Base-by-base conservation (phyloP, 1,139 yeast genomes). In the Taphrina populina region DNA sequence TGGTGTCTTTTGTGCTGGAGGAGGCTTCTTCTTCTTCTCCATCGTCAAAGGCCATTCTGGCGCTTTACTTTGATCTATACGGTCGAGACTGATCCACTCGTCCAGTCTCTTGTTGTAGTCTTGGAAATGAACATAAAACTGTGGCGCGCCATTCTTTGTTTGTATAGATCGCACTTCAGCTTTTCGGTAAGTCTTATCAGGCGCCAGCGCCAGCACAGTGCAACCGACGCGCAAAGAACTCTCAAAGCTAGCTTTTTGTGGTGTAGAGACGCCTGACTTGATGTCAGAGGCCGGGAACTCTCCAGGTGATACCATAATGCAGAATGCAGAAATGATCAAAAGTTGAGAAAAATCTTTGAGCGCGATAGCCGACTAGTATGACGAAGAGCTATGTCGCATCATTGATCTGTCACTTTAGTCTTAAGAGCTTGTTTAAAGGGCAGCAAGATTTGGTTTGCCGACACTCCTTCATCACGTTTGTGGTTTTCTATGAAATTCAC, bases 91-190 rank as follows among this genome's bases (percentile, higher is more conserved):
- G 4, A 92, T 81, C 97, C 97, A 92, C 69, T 92, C 98, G 72
- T 92, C 99, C 64, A 92, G 76, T 68, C 92, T 83, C 68, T 92
- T 92, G 72, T 92, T 92, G 73, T 84, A 92, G 64, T 90, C 96
- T 58, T 82, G 88, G 70, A 88, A 92, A 70, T 92, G 99, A 24
- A 92, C 96, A 69, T 94, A 92, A 69, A 83, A 90, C 61, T 80
- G 87, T 34, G 82, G 79, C 58, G 84, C 79, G 4, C 92, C 88
- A 67, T 88, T 84, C 64, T 87, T 80, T 49, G 78, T 70, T 62
- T 86, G 90, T 52, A 81, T 78, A 34, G 92, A 90, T 51, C 94
- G 73, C 39, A 92, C 80, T 67, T 92, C 98, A 0, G 97, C 96
- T 41, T 82, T 69, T 59, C 96, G 75, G 60, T 76, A 77, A 61